These are phyloP conservation scores for Penicillium sp. DNA, from an alignment of 2,329 filamentous ascomycete genomes.

Conservation along the genomic window DNA sequence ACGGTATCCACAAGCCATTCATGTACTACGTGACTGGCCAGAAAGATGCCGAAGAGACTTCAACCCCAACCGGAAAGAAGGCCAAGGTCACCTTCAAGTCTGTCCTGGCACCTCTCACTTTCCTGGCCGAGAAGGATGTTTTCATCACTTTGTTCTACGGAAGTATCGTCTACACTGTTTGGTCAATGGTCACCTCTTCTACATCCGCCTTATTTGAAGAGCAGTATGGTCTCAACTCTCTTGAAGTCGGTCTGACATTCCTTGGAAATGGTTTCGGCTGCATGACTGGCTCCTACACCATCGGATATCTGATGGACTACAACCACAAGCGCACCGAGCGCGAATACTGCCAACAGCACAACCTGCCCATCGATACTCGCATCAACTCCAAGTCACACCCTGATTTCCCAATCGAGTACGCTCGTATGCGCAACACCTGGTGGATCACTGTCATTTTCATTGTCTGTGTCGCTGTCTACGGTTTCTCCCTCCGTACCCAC, in stretches of 20 bases:
- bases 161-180: slow-evolving; percentile 49
- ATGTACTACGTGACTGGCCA: slow-evolving; percentile 33
- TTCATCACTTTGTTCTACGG: slow-evolving; percentile 48
- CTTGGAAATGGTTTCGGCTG: slow-evolving; percentile 47
- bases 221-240: slow-evolving; percentile 41
- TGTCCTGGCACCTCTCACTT: slow-evolving; percentile 42
- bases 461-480: slow-evolving; percentile 37
- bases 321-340: slow-evolving; percentile 39
- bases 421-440: slow-evolving; percentile 42
- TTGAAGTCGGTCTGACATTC: slow-evolving; percentile 46
- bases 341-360: slow-evolving; percentile 35
- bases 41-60: slow-evolving; percentile 17
- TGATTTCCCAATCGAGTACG: slow-evolving; percentile 47
- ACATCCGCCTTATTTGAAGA: slow-evolving; percentile 43
- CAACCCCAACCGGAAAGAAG: slow-evolving; percentile 16
- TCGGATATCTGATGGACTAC: slow-evolving; percentile 47
- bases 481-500: slow-evolving; percentile 26
- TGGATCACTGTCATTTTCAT: slow-evolving; percentile 44
- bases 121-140: slow-evolving; percentile 51
- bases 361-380: slow-evolving; percentile 30
- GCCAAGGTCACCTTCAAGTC: slow-evolving; percentile 35
- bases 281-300: slow-evolving; percentile 45
- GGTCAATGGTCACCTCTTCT: slow-evolving; percentile 52
- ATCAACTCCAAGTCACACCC: slow-evolving; percentile 33
- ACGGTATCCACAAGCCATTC: slow-evolving; percentile 45